Conservation (phyloP, 2,329 filamentous ascomycete species). For the Coniochaeta sp. region DNA sequence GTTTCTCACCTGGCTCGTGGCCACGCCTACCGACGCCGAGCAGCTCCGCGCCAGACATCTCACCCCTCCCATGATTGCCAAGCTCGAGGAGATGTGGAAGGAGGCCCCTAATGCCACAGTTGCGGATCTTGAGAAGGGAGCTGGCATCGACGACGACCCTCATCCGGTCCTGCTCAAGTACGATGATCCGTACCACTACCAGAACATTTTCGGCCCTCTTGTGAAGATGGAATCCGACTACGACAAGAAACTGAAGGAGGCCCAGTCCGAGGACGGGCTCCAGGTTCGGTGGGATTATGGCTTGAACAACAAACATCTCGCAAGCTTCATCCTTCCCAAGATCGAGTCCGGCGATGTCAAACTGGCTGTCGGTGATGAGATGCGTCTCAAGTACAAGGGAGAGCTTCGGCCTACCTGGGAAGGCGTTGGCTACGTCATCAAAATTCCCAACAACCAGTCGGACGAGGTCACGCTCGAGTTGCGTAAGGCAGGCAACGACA, state of each 20-base stretch:
- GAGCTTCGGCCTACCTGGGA: constrained; percentile 92
- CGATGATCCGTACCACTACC: constrained; percentile 96
- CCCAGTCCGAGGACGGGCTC: constrained; percentile 93
- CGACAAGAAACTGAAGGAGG: constrained; percentile 97
- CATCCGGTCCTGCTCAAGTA: constrained; percentile 88
- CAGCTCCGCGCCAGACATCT: constrained; percentile 91
- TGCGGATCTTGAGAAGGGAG: constrained; percentile 83
- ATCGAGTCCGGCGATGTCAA: constrained; percentile 97
- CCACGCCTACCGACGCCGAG: constrained; percentile 83
- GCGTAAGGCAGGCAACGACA: constrained; percentile 90
- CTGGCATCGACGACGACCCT: constrained; percentile 90
- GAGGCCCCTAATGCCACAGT: constrained; percentile 85
- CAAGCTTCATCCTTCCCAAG: constrained; percentile 92
- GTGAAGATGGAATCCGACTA: constrained; percentile 99
- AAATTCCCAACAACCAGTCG: constrained; percentile 98
- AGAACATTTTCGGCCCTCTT: constrained; percentile 95
- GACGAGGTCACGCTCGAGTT: constrained; percentile 95
- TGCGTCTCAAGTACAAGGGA: constrained; percentile 94
- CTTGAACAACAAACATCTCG: constrained; percentile 94
- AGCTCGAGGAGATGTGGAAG: constrained; percentile 98
- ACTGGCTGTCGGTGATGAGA: constrained; percentile 94
- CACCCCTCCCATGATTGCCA: constrained; percentile 89
- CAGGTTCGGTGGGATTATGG: constrained; percentile 92
- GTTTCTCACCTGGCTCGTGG: constrained; percentile 90
- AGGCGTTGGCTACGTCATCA: constrained; percentile 96